Conservation (phyloP, 139 green algal genomes). For the Picochlorum sp. region DNA sequence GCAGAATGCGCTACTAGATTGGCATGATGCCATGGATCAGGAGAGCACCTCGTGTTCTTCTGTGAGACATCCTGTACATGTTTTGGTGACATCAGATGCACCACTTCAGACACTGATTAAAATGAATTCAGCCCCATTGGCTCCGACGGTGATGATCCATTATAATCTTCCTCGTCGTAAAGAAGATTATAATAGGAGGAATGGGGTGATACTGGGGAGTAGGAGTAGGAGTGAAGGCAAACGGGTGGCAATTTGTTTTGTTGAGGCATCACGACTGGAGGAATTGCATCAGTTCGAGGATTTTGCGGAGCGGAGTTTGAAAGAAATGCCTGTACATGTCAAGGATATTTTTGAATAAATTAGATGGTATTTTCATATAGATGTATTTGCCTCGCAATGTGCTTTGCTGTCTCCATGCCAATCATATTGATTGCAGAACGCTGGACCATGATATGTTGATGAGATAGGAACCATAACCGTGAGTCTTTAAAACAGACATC, state of each 20-base stretch:
- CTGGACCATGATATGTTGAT: conserved; percentile 52
- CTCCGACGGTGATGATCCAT: conserved; percentile 20
- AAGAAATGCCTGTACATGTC: conserved; percentile 30
- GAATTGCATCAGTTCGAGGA: conserved; percentile 22
- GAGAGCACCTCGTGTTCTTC: no score
- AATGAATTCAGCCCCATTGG: conserved; percentile 16
- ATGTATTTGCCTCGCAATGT: conserved; percentile 14
- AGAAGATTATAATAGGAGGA: conserved; percentile 20
- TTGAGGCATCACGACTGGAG: conserved; percentile 14
- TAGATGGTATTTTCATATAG: background rate
- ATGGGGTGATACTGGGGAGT: conserved; percentile 17
- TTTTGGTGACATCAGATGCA: conserved; percentile 16
- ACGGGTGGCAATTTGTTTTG: conserved; percentile 22
- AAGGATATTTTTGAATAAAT: conserved; percentile 20
- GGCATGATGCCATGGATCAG: no score
- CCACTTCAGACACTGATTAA: conserved; percentile 8
- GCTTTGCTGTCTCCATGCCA: conserved; percentile 39
- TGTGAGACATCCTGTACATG: background rate
- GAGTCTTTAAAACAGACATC: conserved; percentile 55
- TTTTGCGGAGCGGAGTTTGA: conserved; percentile 17
- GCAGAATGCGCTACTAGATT: no score
- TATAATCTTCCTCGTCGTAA: conserved; percentile 28
- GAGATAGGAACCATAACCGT: conserved; percentile 24
- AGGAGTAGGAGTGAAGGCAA: conserved; percentile 7
- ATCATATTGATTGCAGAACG: conserved; percentile 59